These are phyloP conservation scores for Avena insularis DNA, from an alignment of 176 grass and related monocot species.

Conservation along the genomic window DNA sequence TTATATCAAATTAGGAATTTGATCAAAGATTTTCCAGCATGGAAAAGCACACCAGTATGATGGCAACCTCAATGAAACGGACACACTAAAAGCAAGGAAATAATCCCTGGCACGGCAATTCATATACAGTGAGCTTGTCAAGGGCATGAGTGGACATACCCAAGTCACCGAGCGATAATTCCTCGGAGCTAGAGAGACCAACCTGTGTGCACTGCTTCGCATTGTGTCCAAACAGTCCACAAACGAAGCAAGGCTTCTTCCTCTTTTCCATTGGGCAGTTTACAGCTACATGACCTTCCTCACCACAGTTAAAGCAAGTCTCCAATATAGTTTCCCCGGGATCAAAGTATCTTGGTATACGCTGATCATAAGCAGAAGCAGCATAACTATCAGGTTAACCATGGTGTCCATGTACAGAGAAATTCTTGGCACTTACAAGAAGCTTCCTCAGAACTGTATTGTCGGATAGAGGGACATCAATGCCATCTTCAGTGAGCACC, in stretches of 20 bases:
- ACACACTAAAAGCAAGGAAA: constrained; percentile 29
- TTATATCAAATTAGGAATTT: not conserved
- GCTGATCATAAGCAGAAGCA: constrained; percentile 58
- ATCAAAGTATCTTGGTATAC: constrained; percentile 89
- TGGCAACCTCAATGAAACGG: not conserved
- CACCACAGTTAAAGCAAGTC: constrained; percentile 89
- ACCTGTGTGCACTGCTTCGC: constrained; percentile 89
- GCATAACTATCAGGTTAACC: constrained; percentile 23
- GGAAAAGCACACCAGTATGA: not conserved
- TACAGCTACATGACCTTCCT: constrained; percentile 88
- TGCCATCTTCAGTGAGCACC: constrained; percentile 47
- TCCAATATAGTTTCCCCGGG: constrained; percentile 63
- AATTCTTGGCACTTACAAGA: constrained; percentile 77
- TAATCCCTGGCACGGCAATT: constrained; percentile 1
- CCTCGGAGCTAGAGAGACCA: constrained; percentile 50
- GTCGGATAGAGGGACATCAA: constrained; percentile 48
- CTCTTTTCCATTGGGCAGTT: constrained; percentile 76
- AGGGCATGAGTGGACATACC: constrained; percentile 53
- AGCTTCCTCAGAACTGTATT: constrained; percentile 83
- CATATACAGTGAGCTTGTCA: constrained; percentile 23
- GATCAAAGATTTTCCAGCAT: not conserved
- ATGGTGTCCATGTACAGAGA: constrained; percentile 13
- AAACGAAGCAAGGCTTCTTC: constrained; percentile 91
- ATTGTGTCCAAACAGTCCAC: constrained; percentile 87
- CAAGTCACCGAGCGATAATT: constrained; percentile 57